Conservation (phyloP, 1,139 yeast genomes). For the Saccharomyces hybrid region DNA sequence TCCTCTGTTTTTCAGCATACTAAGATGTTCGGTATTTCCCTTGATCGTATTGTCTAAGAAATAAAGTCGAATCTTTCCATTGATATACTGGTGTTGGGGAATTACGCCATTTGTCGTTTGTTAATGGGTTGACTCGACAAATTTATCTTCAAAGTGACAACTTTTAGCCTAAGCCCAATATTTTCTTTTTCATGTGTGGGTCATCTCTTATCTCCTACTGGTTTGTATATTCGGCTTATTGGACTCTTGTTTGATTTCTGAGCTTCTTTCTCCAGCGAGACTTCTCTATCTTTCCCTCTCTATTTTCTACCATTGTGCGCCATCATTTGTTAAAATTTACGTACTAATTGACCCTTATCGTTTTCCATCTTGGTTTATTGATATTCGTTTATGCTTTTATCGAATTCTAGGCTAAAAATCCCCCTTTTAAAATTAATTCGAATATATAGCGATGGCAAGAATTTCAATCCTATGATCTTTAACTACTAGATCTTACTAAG, state of each 20-base stretch:
- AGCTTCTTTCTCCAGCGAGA: not conserved
- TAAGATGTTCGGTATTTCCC: not conserved
- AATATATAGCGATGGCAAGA: not conserved
- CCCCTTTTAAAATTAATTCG: not conserved
- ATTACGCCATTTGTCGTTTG: not conserved
- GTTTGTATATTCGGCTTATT: not conserved
- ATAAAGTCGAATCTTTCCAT: not conserved
- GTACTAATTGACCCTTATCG: constrained; percentile 99
- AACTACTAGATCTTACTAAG: not conserved
- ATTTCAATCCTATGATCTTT: not conserved
- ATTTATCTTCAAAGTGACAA: not conserved
- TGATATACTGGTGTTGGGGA: not conserved
- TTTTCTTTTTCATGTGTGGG: not conserved
- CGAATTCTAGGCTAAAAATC: not conserved
- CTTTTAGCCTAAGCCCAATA: not conserved
- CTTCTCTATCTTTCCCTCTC: not conserved
- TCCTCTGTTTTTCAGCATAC: not conserved
- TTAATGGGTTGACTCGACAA: not conserved
- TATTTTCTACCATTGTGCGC: not conserved
- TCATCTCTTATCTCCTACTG: not conserved
- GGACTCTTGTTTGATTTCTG: not conserved
- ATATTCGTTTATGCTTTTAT: not conserved
- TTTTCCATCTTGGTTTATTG: constrained; percentile 76
- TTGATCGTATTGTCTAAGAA: not conserved
- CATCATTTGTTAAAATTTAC: constrained; percentile 26